These are phyloP conservation scores for Aechmea fasciata DNA, from an alignment of 176 grass and related monocot genomes.

Conservation along the genomic window DNA sequence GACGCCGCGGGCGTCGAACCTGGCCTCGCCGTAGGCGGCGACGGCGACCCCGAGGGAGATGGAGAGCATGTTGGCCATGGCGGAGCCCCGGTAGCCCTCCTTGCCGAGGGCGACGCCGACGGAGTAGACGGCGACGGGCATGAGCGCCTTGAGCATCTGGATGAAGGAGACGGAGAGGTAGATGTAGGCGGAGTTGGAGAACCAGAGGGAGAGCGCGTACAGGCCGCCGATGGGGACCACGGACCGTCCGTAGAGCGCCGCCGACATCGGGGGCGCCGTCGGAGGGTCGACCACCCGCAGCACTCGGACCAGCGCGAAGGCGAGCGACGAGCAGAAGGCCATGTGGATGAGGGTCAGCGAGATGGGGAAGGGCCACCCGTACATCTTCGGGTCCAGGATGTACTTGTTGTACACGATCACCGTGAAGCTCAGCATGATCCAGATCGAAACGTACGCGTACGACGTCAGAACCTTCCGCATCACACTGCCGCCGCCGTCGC, in stretches of 20 bases:
- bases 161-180: constrained; percentile 99
- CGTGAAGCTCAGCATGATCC: constrained; percentile 90
- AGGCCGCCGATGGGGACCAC: constrained; percentile 87
- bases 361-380: constrained; percentile 96
- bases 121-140: constrained; percentile 95
- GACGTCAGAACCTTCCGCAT: constrained; percentile 77
- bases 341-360: constrained; percentile 96
- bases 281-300: constrained; percentile 69
- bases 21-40: constrained; percentile 74
- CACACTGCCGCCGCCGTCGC: constrained; percentile 29
- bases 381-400: constrained; percentile 97
- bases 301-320: constrained; percentile 64
- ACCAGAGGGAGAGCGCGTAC: constrained; percentile 93
- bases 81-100: constrained; percentile 48
- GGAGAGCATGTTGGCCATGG: constrained; percentile 97
- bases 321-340: constrained; percentile 85
- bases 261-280: constrained; percentile 53
- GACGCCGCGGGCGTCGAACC: constrained; percentile 56
- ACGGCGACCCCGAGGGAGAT: constrained; percentile 89
- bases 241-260: constrained; percentile 52
- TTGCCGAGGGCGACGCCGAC: constrained; percentile 75
- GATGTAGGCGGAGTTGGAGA: constrained; percentile 98
- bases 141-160: constrained; percentile 99
- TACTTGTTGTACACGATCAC: constrained; percentile 99
- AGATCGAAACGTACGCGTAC: constrained; percentile 87